These are phyloP conservation scores for Schizothecium vesticola DNA, from an alignment of 495 filamentous ascomycete genomes.

Conservation along the genomic window DNA sequence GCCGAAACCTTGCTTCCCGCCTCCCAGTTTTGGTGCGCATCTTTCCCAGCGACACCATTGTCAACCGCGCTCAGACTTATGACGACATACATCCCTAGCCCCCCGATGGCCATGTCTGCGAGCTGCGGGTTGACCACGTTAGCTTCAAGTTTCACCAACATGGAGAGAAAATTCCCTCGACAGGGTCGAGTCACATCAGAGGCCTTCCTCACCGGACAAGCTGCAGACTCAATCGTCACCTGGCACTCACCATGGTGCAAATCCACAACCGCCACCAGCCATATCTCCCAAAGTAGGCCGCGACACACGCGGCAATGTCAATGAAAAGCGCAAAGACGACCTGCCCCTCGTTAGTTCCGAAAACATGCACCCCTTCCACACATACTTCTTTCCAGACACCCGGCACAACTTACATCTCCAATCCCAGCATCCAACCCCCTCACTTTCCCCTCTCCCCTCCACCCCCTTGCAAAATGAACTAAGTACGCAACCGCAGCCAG, in stretches of 20 bases:
- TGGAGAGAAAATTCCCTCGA: no score
- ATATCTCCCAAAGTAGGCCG: background rate
- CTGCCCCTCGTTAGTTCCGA: background rate
- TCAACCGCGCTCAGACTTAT: background rate
- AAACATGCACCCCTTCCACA: background rate
- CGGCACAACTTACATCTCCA: background rate
- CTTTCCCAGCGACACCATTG: background rate
- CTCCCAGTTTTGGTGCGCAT: background rate
- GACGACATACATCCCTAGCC: background rate
- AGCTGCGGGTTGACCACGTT: background rate
- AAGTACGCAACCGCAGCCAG: background rate
- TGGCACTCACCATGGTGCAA: background rate
- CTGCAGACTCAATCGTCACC: no score
- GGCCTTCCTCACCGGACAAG: no score
- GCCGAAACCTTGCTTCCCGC: background rate
- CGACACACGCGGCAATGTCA: background rate
- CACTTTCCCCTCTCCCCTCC: background rate
- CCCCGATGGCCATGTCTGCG: background rate
- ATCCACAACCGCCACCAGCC: background rate
- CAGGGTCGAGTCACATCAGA: no score
- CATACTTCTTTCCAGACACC: background rate
- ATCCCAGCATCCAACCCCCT: background rate
- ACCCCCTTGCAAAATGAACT: background rate
- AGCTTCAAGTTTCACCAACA: background rate
- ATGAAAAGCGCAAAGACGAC: background rate